Base-by-base conservation (phyloP, 345 rosid genomes). In the Linum usitatissimum region DNA sequence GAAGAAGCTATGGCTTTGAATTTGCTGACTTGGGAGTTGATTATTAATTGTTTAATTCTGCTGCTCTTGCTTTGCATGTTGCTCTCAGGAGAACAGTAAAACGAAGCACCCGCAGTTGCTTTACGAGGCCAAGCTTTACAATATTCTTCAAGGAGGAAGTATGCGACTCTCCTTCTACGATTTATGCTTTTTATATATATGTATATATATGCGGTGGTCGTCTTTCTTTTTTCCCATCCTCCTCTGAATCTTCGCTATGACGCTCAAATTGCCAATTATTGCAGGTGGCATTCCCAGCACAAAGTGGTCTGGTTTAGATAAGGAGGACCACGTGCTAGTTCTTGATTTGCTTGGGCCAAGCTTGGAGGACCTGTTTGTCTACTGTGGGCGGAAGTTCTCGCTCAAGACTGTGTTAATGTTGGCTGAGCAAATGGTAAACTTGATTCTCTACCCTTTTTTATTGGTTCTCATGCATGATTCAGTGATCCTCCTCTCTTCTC, bases 321-420 rank as follows among this genome's bases (percentile, higher is more conserved):
- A 83, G 57, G 90, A 83, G 61, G 94, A 92, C 45, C 85, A 90
- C 55, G 78, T 83, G 1, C 75, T 89, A 54, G 97, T 89, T 51
- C 71, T 92, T 38, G 98, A 92, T 77, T 83, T 92, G 76, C 77
- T 92, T 0, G 98, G 98, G 17, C 98, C 98, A 6, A 92, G 98
- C 71, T 86, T 92, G 9, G 97, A 92, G 65, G 98, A 92, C 78
- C 57, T 92, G 9, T 89, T 92, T 57, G 90, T 85, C 51, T 92
- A 92, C 34, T 89, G 97, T 68, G 91, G 94, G 66, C 79, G 97
- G 69, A 92, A 86, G 64, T 89, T 92, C 73, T 85, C 94, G 0
- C 73, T 88, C 53, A 92, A 92, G 80, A 89, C 94, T 1, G 98
- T 89, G 30, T 64, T 92, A 65, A 75, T 92, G 80, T 72, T 92